Evolutionary conservation across 2,329 filamentous ascomycete genomes (phyloP).

Genomic region (Neodidymelliopsis sp.): DNA sequence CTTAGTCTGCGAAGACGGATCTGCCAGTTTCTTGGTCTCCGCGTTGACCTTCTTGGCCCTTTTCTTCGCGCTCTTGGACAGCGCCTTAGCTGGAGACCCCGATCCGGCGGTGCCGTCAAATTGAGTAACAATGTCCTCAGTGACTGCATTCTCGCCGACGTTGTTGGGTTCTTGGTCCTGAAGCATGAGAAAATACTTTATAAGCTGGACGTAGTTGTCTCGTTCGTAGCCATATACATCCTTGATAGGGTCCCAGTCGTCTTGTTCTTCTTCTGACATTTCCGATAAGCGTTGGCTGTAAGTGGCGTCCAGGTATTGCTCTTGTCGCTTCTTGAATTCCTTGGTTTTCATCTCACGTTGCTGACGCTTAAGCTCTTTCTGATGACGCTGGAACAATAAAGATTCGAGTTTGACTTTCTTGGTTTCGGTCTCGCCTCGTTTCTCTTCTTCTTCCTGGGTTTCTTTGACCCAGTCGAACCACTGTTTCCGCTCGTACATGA

Average conservation of each 20-base stretch:
- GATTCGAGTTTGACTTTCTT: slow-evolving; percentile 60
- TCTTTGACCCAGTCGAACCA: slow-evolving; percentile 59
- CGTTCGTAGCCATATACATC: slow-evolving; percentile 57
- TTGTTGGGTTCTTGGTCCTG: slow-evolving; percentile 25
- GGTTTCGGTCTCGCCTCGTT: slow-evolving; percentile 56
- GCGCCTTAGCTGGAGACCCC: slow-evolving; percentile 19
- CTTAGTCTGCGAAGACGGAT: slow-evolving; percentile 22
- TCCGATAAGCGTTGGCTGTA: slow-evolving; percentile 53
- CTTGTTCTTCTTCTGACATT: slow-evolving; percentile 47
- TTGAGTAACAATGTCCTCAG: not conserved
- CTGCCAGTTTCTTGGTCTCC: slow-evolving; percentile 27
- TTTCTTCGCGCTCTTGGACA: slow-evolving; percentile 44
- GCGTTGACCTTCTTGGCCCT: slow-evolving; percentile 41
- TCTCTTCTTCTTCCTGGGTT: slow-evolving; percentile 56
- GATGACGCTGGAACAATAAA: slow-evolving; percentile 57
- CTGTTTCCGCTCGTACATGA: slow-evolving; percentile 56
- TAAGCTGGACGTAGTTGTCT: slow-evolving; percentile 54
- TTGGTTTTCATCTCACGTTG: slow-evolving; percentile 49
- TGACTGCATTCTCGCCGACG: not conserved
- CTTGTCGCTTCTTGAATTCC: slow-evolving; percentile 55
- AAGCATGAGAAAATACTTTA: slow-evolving; percentile 57
- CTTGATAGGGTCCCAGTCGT: slow-evolving; percentile 59
- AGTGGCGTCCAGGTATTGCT: slow-evolving; percentile 54
- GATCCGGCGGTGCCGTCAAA: not conserved
- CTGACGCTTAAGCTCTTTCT: slow-evolving; percentile 54